A percentile compares a stretch with the other conserved stretches of the same genome.
phyloP scores from a whole-genome alignment of 768 basidiomycete genomes.

The Rhodotorula taiwanensis region DNA sequence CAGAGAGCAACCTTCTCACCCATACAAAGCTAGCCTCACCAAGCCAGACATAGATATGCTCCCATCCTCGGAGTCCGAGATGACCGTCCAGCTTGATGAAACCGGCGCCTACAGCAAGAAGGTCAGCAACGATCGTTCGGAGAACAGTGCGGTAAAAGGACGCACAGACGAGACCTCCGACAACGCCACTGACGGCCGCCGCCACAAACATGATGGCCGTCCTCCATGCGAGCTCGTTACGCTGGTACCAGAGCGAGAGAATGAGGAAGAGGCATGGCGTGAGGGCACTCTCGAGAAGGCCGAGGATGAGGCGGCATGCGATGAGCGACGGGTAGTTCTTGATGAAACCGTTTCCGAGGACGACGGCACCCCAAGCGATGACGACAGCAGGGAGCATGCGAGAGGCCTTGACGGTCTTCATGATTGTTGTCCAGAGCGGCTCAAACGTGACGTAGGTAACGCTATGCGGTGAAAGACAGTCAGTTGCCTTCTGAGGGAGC shows the following conservation, averaged over 20 bases:
- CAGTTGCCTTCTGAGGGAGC: neutral
- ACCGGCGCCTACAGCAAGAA: neutral
- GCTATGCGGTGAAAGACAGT: neutral
- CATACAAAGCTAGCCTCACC: too few relatives aligned
- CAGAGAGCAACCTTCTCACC: neutral
- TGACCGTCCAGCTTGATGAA: slow-evolving; percentile 23
- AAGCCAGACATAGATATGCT: slow-evolving; percentile 1
- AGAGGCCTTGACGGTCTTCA: slow-evolving; percentile 14
- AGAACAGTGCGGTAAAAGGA: neutral
- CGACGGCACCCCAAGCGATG: slow-evolving; percentile 16
- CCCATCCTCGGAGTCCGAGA: slow-evolving; percentile 8
- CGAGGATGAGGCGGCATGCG: slow-evolving; percentile 15
- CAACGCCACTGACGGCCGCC: slow-evolving; percentile 12
- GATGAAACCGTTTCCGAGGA: slow-evolving; percentile 28
- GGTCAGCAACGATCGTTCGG: neutral
- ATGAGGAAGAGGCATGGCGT: slow-evolving; percentile 19
- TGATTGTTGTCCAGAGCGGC: slow-evolving; percentile 10
- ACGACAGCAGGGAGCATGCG: slow-evolving; percentile 21
- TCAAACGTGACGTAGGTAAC: slow-evolving; percentile 27
- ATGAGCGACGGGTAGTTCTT: slow-evolving; percentile 18
- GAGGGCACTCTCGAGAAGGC: slow-evolving; percentile 20
- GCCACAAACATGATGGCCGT: slow-evolving; percentile 35
- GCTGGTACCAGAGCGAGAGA: neutral
- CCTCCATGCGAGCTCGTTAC: slow-evolving; percentile 18
- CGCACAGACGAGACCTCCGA: neutral